Evolutionary conservation across 208 protist genomes (phyloP).

Genomic region (Leptomonas pyrrhocoris): DNA sequence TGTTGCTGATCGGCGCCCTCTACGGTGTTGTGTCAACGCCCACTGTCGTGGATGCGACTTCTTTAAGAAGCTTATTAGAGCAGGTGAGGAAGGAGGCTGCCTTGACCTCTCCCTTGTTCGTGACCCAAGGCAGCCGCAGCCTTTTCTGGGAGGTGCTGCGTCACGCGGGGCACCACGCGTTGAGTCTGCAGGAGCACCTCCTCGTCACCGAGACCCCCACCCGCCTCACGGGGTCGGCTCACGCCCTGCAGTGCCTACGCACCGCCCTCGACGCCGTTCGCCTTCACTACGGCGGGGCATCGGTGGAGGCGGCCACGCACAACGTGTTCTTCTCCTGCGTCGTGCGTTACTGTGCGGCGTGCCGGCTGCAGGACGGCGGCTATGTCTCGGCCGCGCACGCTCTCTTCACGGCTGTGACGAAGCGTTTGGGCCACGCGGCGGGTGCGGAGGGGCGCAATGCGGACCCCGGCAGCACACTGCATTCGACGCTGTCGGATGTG

Average conservation of each 20-base stretch:
- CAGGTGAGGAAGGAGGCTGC: conserved; percentile 40
- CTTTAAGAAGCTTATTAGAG: conserved; percentile 31
- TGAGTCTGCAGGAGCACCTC: conserved; percentile 52
- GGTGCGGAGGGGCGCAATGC: neutral
- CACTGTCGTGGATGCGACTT: conserved; percentile 27
- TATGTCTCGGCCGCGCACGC: conserved; percentile 69
- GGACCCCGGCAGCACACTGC: neutral
- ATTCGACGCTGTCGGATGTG: neutral
- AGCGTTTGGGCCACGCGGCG: conserved; percentile 26
- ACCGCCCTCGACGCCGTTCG: conserved; percentile 43
- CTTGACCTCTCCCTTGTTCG: conserved; percentile 19
- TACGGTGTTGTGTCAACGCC: conserved; percentile 63
- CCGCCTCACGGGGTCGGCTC: neutral
- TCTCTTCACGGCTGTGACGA: conserved; percentile 42
- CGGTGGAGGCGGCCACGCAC: conserved; percentile 20
- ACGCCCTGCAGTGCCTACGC: conserved; percentile 34
- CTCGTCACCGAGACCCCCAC: neutral
- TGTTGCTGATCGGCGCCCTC: conserved; percentile 55
- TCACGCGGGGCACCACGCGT: conserved; percentile 55
- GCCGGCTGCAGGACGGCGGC: conserved; percentile 45
- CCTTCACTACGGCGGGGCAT: conserved; percentile 42
- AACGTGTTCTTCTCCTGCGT: conserved; percentile 63
- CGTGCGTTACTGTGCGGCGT: conserved; percentile 52
- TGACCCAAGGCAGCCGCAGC: neutral
- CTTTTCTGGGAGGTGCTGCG: conserved; percentile 47